phyloP scores from a whole-genome alignment of 495 filamentous ascomycete species.

The Penicillium malachiteum region DNA sequence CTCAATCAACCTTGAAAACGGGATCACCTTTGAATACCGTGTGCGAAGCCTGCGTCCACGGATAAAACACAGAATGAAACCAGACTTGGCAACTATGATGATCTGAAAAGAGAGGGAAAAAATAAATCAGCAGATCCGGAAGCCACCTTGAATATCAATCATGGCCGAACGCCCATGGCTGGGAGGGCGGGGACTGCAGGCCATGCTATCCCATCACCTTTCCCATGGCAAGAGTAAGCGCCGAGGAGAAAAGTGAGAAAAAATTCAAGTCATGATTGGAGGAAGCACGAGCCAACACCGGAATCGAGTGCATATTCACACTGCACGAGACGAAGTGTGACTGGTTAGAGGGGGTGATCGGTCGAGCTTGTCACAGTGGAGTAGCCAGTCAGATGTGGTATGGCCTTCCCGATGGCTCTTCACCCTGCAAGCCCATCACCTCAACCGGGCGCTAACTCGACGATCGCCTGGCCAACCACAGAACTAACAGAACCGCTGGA shows the following conservation, averaged over 20 bases:
- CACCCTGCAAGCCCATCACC: conserved; percentile 39
- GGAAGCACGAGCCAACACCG: conserved; percentile 1
- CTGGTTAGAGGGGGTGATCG: conserved; percentile 28
- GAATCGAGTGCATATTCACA: conserved; percentile 19
- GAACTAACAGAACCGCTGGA: conserved; percentile 31
- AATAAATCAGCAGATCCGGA: conserved; percentile 15
- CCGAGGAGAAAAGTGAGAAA: conserved; percentile 24
- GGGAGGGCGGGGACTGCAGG: conserved; percentile 24
- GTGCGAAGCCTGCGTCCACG: conserved; percentile 39
- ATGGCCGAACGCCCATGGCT: conserved; percentile 11
- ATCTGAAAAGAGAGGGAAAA: conserved; percentile 16
- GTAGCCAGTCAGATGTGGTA: conserved; percentile 18
- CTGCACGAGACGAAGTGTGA: conserved; percentile 22
- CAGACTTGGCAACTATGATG: conserved; percentile 14
- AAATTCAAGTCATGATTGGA: conserved; percentile 30
- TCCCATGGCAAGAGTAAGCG: conserved; percentile 32
- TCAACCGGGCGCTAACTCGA: conserved; percentile 35
- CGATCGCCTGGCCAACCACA: conserved; percentile 40
- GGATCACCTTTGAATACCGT: conserved; percentile 24
- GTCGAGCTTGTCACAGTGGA: conserved; percentile 43
- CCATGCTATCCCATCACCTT: conserved; percentile 23
- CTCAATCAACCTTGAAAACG: conserved; percentile 12
- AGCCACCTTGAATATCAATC: conserved; percentile 39
- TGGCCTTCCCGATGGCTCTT: conserved; percentile 12
- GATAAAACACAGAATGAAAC: conserved; percentile 19